Evolutionary conservation across 208 protist genomes (phyloP).

Genomic region (Leishmania tarentolae): DNA sequence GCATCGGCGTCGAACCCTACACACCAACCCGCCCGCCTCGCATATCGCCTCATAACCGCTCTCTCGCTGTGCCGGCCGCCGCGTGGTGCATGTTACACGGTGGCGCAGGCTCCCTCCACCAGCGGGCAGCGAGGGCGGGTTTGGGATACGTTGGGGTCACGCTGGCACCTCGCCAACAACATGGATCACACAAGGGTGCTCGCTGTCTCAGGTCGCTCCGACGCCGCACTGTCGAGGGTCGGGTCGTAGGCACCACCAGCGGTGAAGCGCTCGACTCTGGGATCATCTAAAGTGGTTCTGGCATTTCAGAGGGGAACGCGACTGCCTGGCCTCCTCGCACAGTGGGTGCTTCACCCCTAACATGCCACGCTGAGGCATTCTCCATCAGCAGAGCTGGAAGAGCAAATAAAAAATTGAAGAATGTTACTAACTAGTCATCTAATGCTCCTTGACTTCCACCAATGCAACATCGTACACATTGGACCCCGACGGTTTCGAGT

Average conservation of each 20-base stretch:
- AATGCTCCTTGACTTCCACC: slow-evolving; percentile 48
- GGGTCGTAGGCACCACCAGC: not conserved
- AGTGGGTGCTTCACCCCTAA: no score
- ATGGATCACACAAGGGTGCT: not conserved
- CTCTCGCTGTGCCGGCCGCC: no score
- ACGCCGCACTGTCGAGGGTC: not conserved
- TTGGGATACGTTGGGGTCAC: not conserved
- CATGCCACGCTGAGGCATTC: not conserved
- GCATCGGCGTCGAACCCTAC: not conserved
- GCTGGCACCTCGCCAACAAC: not conserved
- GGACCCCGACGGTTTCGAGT: slow-evolving; percentile 28
- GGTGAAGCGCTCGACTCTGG: not conserved
- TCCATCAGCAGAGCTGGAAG: not conserved
- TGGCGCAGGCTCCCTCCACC: no score
- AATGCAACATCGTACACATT: slow-evolving; percentile 48
- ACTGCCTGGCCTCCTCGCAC: no score
- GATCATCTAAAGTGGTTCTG: no score
- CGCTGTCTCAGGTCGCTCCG: not conserved
- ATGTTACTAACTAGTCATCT: slow-evolving; percentile 22
- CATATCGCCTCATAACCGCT: no score
- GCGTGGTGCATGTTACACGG: no score
- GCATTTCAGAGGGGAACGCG: no score
- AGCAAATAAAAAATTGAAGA: not conserved
- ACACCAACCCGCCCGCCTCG: not conserved
- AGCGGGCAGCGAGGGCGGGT: not conserved